Percentiles rank a stretch among this genome's conserved stretches.
phyloP scores from a whole-genome alignment of 441 rosid genomes.

The Geranium incanum region DNA sequence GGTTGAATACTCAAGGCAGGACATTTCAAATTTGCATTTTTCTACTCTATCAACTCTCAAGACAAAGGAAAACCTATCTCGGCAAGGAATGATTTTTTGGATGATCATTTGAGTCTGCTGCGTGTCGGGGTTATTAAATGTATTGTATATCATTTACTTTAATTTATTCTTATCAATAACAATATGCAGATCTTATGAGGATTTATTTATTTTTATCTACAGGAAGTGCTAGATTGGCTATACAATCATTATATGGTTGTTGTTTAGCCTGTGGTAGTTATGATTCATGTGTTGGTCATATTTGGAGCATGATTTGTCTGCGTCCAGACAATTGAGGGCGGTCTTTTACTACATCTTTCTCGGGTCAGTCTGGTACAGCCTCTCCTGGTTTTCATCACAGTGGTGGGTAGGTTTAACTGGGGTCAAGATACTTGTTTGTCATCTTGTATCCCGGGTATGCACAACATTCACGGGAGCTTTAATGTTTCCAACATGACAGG shows the following conservation, averaged over 20 bases:
- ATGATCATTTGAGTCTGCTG: conserved; percentile 43
- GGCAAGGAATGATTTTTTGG: conserved; percentile 47
- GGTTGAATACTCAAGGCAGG: conserved; percentile 21
- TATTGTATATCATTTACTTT: conserved; percentile 28
- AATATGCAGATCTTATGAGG: neutral
- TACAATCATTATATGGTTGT: neutral
- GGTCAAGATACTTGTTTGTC: conserved; percentile 11
- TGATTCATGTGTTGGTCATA: neutral
- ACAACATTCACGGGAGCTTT: conserved; percentile 70
- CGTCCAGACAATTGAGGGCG: conserved; percentile 75
- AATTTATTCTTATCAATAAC: conserved; percentile 14
- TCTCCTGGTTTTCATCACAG: conserved; percentile 71
- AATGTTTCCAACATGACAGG: conserved; percentile 70
- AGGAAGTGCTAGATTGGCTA: neutral
- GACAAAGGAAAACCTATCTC: conserved; percentile 31
- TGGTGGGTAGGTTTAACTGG: conserved; percentile 40
- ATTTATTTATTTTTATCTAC: neutral
- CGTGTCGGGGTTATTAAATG: conserved; percentile 95
- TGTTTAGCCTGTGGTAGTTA: neutral
- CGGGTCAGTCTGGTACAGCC: conserved; percentile 82
- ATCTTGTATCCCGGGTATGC: conserved; percentile 58
- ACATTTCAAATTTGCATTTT: conserved; percentile 23
- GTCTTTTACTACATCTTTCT: conserved; percentile 68
- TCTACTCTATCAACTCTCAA: conserved; percentile 21
- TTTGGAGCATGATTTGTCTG: conserved; percentile 1